Conservation (phyloP, 805 yeast species). For the Tetrapisispora fleetii region DNA sequence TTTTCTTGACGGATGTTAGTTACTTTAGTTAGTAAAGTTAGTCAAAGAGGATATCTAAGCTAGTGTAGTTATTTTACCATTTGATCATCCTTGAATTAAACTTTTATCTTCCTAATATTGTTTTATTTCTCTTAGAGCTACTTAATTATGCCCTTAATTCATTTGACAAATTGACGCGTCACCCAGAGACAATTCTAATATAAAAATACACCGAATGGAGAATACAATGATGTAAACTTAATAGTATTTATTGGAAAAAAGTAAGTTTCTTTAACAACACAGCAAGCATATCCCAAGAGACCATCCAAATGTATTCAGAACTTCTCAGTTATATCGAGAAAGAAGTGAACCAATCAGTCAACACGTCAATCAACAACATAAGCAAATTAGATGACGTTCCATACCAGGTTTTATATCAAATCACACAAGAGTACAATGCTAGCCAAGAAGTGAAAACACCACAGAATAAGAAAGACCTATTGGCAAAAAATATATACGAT, state of each 20-base stretch:
- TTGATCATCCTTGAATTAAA: too few species aligned
- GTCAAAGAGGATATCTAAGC: too few species aligned
- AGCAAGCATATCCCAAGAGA: too few species aligned
- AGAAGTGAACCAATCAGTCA: not conserved
- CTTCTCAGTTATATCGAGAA: not conserved
- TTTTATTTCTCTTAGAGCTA: too few species aligned
- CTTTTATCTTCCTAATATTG: too few species aligned
- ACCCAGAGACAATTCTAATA: not conserved
- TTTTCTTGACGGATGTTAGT: too few species aligned
- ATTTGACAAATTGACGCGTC: not conserved
- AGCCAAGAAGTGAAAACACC: constrained; percentile 1
- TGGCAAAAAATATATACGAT: constrained; percentile 12
- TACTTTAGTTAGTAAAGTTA: too few species aligned
- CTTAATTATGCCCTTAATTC: not conserved
- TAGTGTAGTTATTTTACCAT: too few species aligned
- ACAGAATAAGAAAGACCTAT: constrained; percentile 10
- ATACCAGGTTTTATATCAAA: constrained; percentile 1
- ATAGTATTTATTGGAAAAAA: not conserved
- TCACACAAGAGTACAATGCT: constrained; percentile 5
- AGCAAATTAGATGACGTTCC: constrained; percentile 9
- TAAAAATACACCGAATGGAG: not conserved
- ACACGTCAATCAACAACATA: not conserved
- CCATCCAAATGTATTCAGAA: not conserved
- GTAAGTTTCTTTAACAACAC: too few species aligned
- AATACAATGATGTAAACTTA: not conserved